Percentiles rank a stretch among this genome's conserved stretches.
phyloP scores from a whole-genome alignment of 2,329 filamentous ascomycete species.

The Thielaviopsis euricoi region DNA sequence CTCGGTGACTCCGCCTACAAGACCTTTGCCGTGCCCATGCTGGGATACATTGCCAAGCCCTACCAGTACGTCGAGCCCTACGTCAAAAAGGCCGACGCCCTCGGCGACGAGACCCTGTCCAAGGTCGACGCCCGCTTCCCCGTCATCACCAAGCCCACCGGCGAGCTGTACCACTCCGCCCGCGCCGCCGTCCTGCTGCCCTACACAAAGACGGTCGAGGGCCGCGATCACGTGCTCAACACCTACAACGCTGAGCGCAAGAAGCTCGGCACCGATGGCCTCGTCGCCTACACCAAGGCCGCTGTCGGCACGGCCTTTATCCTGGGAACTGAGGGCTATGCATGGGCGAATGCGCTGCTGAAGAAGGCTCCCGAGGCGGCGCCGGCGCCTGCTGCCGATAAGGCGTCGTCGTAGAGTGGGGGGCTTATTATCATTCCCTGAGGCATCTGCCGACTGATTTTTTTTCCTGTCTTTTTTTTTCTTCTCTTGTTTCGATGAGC shows the following conservation, averaged over 20 bases:
- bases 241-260: slow-evolving; percentile 43
- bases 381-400: not conserved
- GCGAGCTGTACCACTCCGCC: slow-evolving; percentile 49
- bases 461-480: not conserved
- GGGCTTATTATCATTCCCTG: too few relatives aligned
- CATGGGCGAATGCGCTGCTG: slow-evolving; percentile 42
- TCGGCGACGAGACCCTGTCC: slow-evolving; percentile 56
- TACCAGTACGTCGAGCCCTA: slow-evolving; percentile 76
- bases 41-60: slow-evolving; percentile 53
- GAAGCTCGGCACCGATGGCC: slow-evolving; percentile 45
- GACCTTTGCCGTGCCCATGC: slow-evolving; percentile 58
- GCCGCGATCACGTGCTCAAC: slow-evolving; percentile 42
- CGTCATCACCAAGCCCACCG: slow-evolving; percentile 57
- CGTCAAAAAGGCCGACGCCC: slow-evolving; percentile 60
- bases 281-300: slow-evolving; percentile 55
- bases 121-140: slow-evolving; percentile 57
- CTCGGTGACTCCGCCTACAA: slow-evolving; percentile 60
- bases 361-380: slow-evolving; percentile 43
- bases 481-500: too few relatives aligned
- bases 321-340: slow-evolving; percentile 47
- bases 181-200: slow-evolving; percentile 46
- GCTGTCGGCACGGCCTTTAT: slow-evolving; percentile 50
- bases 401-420: slow-evolving; percentile 30
- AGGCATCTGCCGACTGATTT: not conserved
- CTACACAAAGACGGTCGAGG: slow-evolving; percentile 41